These are phyloP conservation scores for Solanum acaule DNA, from an alignment of 257 asterid species.

Conservation along the genomic window DNA sequence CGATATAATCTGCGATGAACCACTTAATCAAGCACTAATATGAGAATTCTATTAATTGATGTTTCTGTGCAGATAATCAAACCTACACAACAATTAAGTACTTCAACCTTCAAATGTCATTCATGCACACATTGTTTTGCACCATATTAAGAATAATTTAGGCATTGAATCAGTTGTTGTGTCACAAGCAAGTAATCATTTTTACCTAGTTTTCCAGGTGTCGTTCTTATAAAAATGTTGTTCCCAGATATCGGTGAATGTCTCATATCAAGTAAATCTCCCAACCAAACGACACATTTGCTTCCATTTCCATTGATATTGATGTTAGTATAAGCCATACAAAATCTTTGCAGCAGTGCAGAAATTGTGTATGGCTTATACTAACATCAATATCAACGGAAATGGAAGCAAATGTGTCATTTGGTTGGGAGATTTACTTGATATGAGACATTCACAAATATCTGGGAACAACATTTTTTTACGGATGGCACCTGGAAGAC, in stretches of 20 bases:
- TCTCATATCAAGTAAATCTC: slow-evolving; percentile 20
- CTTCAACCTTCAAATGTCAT: too few relatives aligned
- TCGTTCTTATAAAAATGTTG: slow-evolving; percentile 21
- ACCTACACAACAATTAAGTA: background rate
- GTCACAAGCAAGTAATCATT: background rate
- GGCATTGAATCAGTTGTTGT: background rate
- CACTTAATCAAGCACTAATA: background rate
- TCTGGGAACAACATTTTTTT: slow-evolving; percentile 19
- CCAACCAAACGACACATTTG: slow-evolving; percentile 27
- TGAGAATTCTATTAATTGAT: background rate
- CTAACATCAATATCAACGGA: slow-evolving; percentile 13
- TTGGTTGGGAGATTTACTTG: slow-evolving; percentile 20
- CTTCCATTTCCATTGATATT: slow-evolving; percentile 11
- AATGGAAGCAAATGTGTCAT: slow-evolving; percentile 16
- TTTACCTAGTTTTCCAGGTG: slow-evolving; percentile 18
- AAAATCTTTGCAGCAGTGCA: background rate
- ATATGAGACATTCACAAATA: slow-evolving; percentile 3
- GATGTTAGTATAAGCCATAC: slow-evolving; percentile 26
- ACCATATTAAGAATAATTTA: background rate
- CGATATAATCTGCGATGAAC: background rate
- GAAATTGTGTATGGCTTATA: slow-evolving; percentile 16
- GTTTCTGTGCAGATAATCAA: background rate
- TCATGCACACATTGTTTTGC: background rate
- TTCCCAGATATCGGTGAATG: slow-evolving; percentile 1
- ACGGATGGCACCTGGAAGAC: slow-evolving; percentile 15